Evolutionary conservation across 1,284 basidiomycete species (phyloP), one percentile per base, ranked within the genome.

Genomic region (Hemileia vastatrix): DNA sequence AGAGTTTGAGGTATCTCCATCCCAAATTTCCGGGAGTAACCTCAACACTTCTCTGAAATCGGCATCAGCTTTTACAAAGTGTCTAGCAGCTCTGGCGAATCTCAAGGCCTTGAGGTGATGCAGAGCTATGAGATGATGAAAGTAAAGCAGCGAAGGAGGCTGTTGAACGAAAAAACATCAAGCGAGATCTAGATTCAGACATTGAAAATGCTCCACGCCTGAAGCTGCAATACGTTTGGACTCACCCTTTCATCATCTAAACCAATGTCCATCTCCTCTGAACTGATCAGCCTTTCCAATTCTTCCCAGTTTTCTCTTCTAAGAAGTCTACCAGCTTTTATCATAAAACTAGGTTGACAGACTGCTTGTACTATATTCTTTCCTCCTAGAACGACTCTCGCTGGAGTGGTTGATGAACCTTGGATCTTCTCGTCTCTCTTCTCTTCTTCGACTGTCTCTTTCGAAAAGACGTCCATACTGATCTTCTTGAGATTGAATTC

Each of bases 331-430:
- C 24, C 40, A n/a, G 57, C 65, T 18, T 31, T 24, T 24, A 36
- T 36, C 8, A 59, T 15, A 4, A 47, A 31, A 5, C 53, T 43
- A 5, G 40, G 36, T 27, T 51, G 53, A 15, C 18, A 27, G 33
- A 66, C 31, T 45, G 43, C 27, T 33, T 66, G 65, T 23, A 66
- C 56, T 13, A 58, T 62, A 55, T 66, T 65, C 31, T 56, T 56
- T 54, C 43, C 65, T 36, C 24, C 56, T 47, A 54, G 64, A 64
- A 32, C 9, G 32, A 45, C 13, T 40, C 15, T 49, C 21, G 36
- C 31, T 13, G 23, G 48, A n/a, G 31, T 50, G 23, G 31, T 24
- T 18, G 23, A 32, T 11, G 48, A 11, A 13, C 23, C 23, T n/a
- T 11, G 11, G 9, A 11, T 32, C 48, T 24, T 24, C 48, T 32